Percentiles rank a stretch among this genome's conserved stretches.
Evolutionary conservation across 2,329 filamentous ascomycete species (phyloP).

Genomic region (Penicillium sp.): DNA sequence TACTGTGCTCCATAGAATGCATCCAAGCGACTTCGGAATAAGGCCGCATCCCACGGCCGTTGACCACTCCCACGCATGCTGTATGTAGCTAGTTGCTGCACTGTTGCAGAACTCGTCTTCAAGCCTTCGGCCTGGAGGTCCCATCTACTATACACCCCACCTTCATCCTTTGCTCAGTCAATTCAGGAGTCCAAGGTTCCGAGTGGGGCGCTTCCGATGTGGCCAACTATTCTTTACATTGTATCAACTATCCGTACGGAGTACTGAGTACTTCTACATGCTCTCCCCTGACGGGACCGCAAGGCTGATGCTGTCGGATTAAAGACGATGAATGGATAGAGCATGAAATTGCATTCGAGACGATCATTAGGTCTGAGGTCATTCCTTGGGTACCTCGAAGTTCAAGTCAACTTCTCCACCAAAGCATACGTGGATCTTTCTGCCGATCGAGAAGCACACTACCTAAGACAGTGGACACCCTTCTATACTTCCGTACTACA

Average conservation of each 20-base stretch:
- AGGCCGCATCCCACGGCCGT: background rate
- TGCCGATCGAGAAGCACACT: background rate
- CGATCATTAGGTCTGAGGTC: background rate
- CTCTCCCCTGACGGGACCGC: too few species aligned
- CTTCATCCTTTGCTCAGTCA: slow-evolving; percentile 20
- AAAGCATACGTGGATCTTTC: background rate
- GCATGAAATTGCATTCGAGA: background rate
- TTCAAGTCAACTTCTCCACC: background rate
- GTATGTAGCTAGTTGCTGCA: background rate
- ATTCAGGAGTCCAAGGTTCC: slow-evolving; percentile 22
- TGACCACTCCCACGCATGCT: background rate
- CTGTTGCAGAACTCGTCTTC: background rate
- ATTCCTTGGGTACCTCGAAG: background rate
- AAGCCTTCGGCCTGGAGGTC: background rate
- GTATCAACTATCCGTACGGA: slow-evolving; percentile 12
- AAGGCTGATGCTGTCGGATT: too few species aligned
- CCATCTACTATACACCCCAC: background rate
- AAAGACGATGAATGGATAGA: too few species aligned
- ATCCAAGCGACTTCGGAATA: background rate
- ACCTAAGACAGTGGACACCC: too few species aligned
- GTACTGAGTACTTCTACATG: background rate
- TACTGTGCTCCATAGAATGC: too few species aligned
- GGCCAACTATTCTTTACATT: slow-evolving; percentile 5
- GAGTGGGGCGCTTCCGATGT: slow-evolving; percentile 18
- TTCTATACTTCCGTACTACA: background rate